Evolutionary conservation across 2,329 filamentous ascomycete genomes (phyloP), one percentile per base, ranked within the genome.

Genomic region (Penicillium sp.): DNA sequence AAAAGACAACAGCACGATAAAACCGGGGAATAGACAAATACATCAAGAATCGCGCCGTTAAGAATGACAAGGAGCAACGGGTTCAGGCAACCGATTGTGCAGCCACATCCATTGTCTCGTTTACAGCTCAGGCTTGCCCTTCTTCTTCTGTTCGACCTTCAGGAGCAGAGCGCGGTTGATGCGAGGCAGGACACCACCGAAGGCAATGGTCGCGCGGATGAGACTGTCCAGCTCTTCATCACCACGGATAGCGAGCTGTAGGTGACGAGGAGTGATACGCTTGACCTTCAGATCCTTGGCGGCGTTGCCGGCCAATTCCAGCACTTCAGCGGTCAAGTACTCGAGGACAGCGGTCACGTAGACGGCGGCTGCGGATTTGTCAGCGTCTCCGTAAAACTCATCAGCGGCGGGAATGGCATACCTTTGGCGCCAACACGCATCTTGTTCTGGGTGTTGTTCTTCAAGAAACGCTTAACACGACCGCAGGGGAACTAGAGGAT

Each of bases 281-380:
- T 97, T 98, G 76, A 97, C 93, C 76, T 97, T 98, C 68, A 97
- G 86, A 73, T 98, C 93, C 80, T 97, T 97, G 72, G 93, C 93
- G 44, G 93, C 93, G 71, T 98, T 98, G 72, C 93, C 93, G 70
- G 93, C 93, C 57, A 98, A 80, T 74, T 98, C 93, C 63, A 98
- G 86, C 38, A 98, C 91, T 82, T 98, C 91, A 56, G 91, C 91
- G 51, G 93, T 96, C 60, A 98, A 78, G 71, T 98, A 98, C 77
- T 98, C 93, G 56, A 98, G 86, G 47, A 98, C 93, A 35, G 93
- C 93, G 40, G 93, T 97, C 54, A 97, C 89, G 70, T 98, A 98
- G 63, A 98, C 93, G 58, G 93, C 90, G 56, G 93, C 93, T 78
- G 54, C 44, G 37, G 34, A 32, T 27, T 48, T 47, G 55, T 52